Evolutionary conservation across 2,329 filamentous ascomycete genomes (phyloP).

Genomic region (Colletotrichum phormii): DNA sequence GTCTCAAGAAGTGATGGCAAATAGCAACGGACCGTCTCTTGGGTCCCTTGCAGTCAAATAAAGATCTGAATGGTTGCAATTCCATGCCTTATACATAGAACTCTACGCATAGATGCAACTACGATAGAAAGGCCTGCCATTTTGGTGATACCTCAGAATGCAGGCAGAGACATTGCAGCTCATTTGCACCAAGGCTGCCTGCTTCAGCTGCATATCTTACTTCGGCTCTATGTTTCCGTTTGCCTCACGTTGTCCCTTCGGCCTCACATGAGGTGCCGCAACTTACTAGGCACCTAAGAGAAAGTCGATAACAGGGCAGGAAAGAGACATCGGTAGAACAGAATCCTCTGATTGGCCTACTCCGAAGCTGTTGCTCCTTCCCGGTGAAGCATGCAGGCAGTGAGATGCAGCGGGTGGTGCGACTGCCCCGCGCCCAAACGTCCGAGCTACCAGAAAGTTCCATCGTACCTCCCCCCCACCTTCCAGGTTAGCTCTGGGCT

Average conservation of each 20-base stretch:
- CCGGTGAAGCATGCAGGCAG: slow-evolving; percentile 3
- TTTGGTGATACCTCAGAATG: neutral
- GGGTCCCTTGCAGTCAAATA: neutral
- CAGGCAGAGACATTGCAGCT: neutral
- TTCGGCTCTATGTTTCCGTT: neutral
- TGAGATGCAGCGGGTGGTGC: neutral
- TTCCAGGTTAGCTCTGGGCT: slow-evolving; percentile 5
- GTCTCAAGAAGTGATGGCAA: neutral
- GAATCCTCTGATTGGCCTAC: neutral
- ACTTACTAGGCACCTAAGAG: too few species aligned
- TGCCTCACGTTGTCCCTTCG: too few species aligned
- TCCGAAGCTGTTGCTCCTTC: neutral
- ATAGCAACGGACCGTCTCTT: neutral
- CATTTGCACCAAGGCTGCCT: neutral
- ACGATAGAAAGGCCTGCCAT: neutral
- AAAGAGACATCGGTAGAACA: neutral
- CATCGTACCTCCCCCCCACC: slow-evolving; percentile 3
- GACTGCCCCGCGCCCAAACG: slow-evolving; percentile 4
- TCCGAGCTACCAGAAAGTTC: slow-evolving; percentile 20
- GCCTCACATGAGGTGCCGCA: too few species aligned
- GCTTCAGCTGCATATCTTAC: neutral
- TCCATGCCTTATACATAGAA: neutral
- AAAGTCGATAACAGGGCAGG: neutral
- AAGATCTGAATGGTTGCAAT: neutral
- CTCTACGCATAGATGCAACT: neutral